Percentiles rank a stretch among this genome's conserved stretches.
phyloP scores from a whole-genome alignment of 1,284 basidiomycete species.

The Ustilago sp. region DNA sequence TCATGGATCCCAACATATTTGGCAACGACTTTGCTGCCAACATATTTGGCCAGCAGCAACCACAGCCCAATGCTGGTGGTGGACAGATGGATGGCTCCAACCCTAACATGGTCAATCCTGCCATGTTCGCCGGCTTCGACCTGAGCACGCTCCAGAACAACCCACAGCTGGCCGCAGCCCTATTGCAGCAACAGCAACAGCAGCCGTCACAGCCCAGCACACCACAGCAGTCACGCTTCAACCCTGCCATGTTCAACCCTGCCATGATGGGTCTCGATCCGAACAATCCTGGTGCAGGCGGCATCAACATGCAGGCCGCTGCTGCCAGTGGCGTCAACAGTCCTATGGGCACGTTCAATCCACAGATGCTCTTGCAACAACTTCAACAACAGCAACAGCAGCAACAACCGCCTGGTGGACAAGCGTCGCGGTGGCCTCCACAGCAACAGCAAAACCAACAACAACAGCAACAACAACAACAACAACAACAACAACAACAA shows the following conservation, averaged over 20 bases:
- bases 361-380: slow-evolving; percentile 49
- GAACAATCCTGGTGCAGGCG: slow-evolving; percentile 31
- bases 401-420: too few relatives aligned
- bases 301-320: slow-evolving; percentile 47
- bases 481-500: slow-evolving; percentile 30
- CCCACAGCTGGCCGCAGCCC: slow-evolving; percentile 37
- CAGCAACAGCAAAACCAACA: slow-evolving; percentile 4
- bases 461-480: slow-evolving; percentile 16
- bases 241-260: slow-evolving; percentile 42
- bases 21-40: slow-evolving; percentile 49
- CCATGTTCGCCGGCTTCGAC: slow-evolving; percentile 50
- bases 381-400: slow-evolving; percentile 41
- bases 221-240: slow-evolving; percentile 36
- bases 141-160: slow-evolving; percentile 48
- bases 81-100: slow-evolving; percentile 41
- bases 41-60: slow-evolving; percentile 51
- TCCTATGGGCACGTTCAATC: slow-evolving; percentile 43
- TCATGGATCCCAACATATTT: slow-evolving; percentile 56
- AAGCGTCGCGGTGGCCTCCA: too few relatives aligned
- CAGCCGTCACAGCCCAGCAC: slow-evolving; percentile 30
- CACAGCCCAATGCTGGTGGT: slow-evolving; percentile 20
- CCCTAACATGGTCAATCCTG: slow-evolving; percentile 40
- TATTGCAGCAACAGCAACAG: slow-evolving; percentile 44
- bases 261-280: slow-evolving; percentile 44
- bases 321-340: slow-evolving; percentile 39